Percentiles rank a stretch among this genome's conserved stretches.
Evolutionary conservation across 805 yeast species (phyloP).

Genomic region (Yamadazyma scolyti): DNA sequence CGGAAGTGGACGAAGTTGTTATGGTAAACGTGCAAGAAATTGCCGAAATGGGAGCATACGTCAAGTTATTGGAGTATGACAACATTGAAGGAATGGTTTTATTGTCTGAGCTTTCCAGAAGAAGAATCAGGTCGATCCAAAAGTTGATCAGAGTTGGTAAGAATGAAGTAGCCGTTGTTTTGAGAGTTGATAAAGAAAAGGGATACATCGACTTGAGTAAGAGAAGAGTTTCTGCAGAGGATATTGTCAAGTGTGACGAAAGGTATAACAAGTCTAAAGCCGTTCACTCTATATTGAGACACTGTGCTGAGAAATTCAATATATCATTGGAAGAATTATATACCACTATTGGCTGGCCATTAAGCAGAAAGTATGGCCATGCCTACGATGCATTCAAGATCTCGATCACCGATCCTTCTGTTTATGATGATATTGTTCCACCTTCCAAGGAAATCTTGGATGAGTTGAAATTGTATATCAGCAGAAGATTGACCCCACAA

Average conservation of each 20-base stretch:
- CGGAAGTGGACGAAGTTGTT: conserved; percentile 98
- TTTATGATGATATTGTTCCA: conserved; percentile 74
- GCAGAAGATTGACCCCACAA: conserved; percentile 94
- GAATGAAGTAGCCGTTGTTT: conserved; percentile 95
- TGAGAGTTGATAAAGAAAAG: conserved; percentile 97
- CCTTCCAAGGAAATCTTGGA: conserved; percentile 73
- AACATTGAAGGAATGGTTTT: conserved; percentile 98
- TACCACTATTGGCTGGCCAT: conserved; percentile 93
- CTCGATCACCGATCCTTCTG: conserved; percentile 86
- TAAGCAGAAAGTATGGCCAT: conserved; percentile 92
- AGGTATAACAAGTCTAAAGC: conserved; percentile 95
- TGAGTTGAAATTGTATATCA: conserved; percentile 82
- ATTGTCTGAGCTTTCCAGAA: conserved; percentile 92
- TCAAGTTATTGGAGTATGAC: conserved; percentile 92
- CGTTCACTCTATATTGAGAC: conserved; percentile 96
- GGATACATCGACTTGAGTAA: conserved; percentile 97
- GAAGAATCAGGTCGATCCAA: conserved; percentile 97
- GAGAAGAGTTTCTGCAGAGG: conserved; percentile 97
- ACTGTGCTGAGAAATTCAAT: conserved; percentile 95
- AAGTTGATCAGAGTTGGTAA: conserved; percentile 97
- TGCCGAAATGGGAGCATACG: conserved; percentile 99
- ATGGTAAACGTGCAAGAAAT: conserved; percentile 98
- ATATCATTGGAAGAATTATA: conserved; percentile 82
- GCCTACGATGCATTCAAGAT: conserved; percentile 96
- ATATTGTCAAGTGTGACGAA: conserved; percentile 95